Percentiles rank a stretch among this genome's conserved stretches.
Conservation (phyloP, 345 rosid species). For the Citropsis articulata region DNA sequence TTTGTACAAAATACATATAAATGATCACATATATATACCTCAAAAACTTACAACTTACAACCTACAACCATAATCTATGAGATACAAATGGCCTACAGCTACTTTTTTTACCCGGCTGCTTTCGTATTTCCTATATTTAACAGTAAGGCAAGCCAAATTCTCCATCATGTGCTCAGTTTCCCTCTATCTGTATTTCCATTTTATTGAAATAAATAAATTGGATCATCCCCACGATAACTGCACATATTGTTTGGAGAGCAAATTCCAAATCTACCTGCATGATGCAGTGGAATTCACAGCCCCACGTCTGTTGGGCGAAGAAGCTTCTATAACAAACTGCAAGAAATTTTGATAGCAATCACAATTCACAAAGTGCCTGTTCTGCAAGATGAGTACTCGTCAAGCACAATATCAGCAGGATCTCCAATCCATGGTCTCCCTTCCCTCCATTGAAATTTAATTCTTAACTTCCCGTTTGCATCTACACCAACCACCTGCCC, state of each 20-base stretch:
- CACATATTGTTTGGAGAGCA: not conserved
- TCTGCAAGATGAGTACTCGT: slow-evolving; percentile 39
- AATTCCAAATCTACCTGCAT: not conserved
- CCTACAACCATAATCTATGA: slow-evolving; percentile 13
- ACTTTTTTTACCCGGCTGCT: slow-evolving; percentile 13
- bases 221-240: not conserved
- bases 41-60: slow-evolving; percentile 28
- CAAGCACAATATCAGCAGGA: slow-evolving; percentile 87
- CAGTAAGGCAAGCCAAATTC: slow-evolving; percentile 28
- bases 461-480: slow-evolving; percentile 89
- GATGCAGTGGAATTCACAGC: slow-evolving; percentile 6
- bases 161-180: slow-evolving; percentile 18
- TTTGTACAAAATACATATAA: slow-evolving; percentile 30
- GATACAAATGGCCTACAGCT: slow-evolving; percentile 35
- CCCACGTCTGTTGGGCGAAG: not conserved
- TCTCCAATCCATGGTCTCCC: slow-evolving; percentile 97
- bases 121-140: slow-evolving; percentile 25
- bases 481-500: slow-evolving; percentile 91
- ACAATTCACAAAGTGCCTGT: not conserved
- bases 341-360: not conserved
- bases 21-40: slow-evolving; percentile 24
- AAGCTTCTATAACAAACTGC: slow-evolving; percentile 1
- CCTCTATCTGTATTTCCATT: slow-evolving; percentile 18
- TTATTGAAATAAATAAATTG: slow-evolving; percentile 28
- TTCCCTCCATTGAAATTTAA: slow-evolving; percentile 95